A percentile compares a stretch with the other conserved stretches of the same genome.
Conservation (phyloP, 2,329 filamentous ascomycete genomes). For the Colletotrichum tanaceti region DNA sequence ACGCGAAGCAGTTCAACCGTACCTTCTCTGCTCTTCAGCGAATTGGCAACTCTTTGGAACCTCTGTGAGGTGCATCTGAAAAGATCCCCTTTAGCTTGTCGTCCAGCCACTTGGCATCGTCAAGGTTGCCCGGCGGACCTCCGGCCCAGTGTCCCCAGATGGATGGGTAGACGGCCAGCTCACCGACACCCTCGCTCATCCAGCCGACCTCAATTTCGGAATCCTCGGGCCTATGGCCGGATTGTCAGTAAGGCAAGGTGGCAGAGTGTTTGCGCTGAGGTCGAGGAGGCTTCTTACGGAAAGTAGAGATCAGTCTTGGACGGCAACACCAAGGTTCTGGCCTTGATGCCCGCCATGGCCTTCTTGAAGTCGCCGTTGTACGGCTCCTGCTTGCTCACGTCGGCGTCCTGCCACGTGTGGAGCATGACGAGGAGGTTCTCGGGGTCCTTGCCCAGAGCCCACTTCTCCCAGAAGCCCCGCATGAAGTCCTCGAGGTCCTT, state of each 20-base stretch:
- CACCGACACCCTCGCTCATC: slow-evolving; percentile 51
- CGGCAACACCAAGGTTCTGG: slow-evolving; percentile 77
- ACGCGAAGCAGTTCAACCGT: background rate
- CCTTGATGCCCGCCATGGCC: slow-evolving; percentile 76
- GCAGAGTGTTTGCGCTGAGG: background rate
- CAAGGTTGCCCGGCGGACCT: slow-evolving; percentile 76
- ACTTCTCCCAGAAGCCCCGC: slow-evolving; percentile 79
- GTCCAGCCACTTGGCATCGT: slow-evolving; percentile 80
- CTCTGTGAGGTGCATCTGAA: slow-evolving; percentile 6
- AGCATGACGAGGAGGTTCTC: slow-evolving; percentile 82
- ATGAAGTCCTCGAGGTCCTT: slow-evolving; percentile 77
- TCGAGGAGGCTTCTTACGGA: slow-evolving; percentile 52
- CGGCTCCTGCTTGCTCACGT: slow-evolving; percentile 75
- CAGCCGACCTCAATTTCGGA: slow-evolving; percentile 76
- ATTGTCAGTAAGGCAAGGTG: slow-evolving; percentile 11
- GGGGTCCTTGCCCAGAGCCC: slow-evolving; percentile 79
- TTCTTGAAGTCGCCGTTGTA: slow-evolving; percentile 75
- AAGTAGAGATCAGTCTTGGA: slow-evolving; percentile 83
- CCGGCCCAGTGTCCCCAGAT: slow-evolving; percentile 65
- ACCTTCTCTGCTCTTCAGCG: no score
- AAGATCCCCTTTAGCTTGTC: slow-evolving; percentile 65
- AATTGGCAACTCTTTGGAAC: no score
- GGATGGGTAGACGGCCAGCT: slow-evolving; percentile 53
- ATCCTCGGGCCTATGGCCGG: slow-evolving; percentile 68
- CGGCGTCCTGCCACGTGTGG: slow-evolving; percentile 81